phyloP scores from a whole-genome alignment of 2,329 filamentous ascomycete genomes.

The Monosporascus sp. region DNA sequence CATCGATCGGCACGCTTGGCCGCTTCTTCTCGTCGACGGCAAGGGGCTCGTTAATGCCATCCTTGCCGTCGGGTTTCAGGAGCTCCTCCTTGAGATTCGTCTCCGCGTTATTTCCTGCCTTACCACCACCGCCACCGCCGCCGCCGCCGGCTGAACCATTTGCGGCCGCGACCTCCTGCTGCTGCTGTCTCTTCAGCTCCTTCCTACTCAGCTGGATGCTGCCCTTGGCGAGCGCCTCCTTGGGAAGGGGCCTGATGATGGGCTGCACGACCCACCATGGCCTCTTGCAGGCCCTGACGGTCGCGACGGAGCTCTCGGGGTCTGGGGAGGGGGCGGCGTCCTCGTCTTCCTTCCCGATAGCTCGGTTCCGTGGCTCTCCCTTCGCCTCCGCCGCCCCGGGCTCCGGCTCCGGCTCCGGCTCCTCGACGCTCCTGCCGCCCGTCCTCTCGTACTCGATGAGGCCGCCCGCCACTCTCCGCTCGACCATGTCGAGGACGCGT shows the following conservation, averaged over 20 bases:
- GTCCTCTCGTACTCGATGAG: slow-evolving; percentile 62
- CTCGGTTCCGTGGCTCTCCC: slow-evolving; percentile 15
- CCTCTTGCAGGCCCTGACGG: slow-evolving; percentile 68
- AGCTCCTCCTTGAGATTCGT: slow-evolving; percentile 12
- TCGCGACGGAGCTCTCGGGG: slow-evolving; percentile 57
- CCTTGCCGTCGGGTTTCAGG: slow-evolving; percentile 16
- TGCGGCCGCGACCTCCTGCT: background rate
- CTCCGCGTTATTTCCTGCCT: slow-evolving; percentile 3
- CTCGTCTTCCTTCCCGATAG: slow-evolving; percentile 20
- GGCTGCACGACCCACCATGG: slow-evolving; percentile 92
- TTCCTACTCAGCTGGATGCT: slow-evolving; percentile 73
- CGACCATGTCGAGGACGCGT: slow-evolving; percentile 68
- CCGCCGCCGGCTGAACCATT: background rate
- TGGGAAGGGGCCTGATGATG: slow-evolving; percentile 78
- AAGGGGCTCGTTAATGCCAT: slow-evolving; percentile 18
- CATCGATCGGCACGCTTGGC: slow-evolving; percentile 14
- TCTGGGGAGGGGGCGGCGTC: slow-evolving; percentile 32
- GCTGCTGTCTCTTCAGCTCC: slow-evolving; percentile 40
- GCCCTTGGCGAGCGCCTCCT: slow-evolving; percentile 80
- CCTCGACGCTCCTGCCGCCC: slow-evolving; percentile 44
- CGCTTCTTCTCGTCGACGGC: slow-evolving; percentile 13
- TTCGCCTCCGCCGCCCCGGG: slow-evolving; percentile 25
- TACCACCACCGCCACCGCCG: background rate
- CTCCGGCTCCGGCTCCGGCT: slow-evolving; percentile 20
- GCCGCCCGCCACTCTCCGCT: slow-evolving; percentile 67